phyloP scores from a whole-genome alignment of 805 yeast species.

The Candida multigemmis region DNA sequence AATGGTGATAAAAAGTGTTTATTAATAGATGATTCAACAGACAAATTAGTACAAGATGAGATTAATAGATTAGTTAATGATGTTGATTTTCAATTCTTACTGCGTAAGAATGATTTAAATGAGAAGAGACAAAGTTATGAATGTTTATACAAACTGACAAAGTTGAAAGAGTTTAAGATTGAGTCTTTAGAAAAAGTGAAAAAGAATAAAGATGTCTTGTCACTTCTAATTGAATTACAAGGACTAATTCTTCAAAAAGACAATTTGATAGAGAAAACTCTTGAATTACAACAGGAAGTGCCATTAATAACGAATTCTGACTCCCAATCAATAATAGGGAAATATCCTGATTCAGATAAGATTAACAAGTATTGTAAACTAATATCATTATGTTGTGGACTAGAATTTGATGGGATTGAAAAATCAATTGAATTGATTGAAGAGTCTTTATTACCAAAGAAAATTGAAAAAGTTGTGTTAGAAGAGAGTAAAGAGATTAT shows the following conservation, averaged over 20 bases:
- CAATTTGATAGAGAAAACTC: conserved; percentile 2
- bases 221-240: no score
- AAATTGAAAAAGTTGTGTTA: no score
- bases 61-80: conserved; percentile 30
- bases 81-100: conserved; percentile 24
- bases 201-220: background rate
- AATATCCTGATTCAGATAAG: conserved; percentile 20
- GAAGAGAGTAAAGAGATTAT: no score
- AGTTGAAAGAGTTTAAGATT: conserved; percentile 4
- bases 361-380: conserved; percentile 31
- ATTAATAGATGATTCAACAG: conserved; percentile 3
- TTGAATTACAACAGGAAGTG: conserved; percentile 4
- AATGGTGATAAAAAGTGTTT: conserved; percentile 12
- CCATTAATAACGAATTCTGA: conserved; percentile 5
- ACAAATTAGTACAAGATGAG: conserved; percentile 31
- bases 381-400: conserved; percentile 34
- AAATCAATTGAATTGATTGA: conserved; percentile 33
- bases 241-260: no score
- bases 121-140: no score
- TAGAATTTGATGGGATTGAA: conserved; percentile 31
- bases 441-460: conserved; percentile 26
- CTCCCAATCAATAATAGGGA: conserved; percentile 10
- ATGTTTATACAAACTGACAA: no score
- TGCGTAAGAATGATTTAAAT: conserved; percentile 19
- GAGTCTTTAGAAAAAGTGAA: conserved; percentile 1